These are phyloP conservation scores for Castanospermum australe DNA, from an alignment of 306 rosid genomes.

Conservation along the genomic window DNA sequence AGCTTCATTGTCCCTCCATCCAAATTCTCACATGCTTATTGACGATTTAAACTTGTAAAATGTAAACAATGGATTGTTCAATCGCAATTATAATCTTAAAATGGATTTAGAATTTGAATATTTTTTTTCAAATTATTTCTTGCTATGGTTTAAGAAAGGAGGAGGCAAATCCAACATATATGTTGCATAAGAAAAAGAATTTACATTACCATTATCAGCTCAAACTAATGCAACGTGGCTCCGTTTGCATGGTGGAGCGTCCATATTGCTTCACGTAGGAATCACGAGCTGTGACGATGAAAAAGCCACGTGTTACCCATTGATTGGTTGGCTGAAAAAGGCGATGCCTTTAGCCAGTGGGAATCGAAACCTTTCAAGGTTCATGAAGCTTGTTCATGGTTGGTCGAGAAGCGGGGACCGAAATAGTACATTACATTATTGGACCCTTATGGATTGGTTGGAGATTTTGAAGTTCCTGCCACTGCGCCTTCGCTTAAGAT, in stretches of 20 bases:
- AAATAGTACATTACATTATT: slow-evolving; percentile 13
- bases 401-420: slow-evolving; percentile 43
- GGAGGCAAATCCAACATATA: neutral
- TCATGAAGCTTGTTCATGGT: slow-evolving; percentile 17
- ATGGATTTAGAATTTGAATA: neutral
- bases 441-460: neutral
- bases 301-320: slow-evolving; percentile 28
- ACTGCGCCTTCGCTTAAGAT: slow-evolving; percentile 22
- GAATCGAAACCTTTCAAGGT: slow-evolving; percentile 8
- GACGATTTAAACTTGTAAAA: neutral
- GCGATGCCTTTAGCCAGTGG: slow-evolving; percentile 30
- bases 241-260: slow-evolving; percentile 17
- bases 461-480: slow-evolving; percentile 34
- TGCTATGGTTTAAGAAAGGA: no score
- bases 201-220: neutral
- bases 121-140: no score
- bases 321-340: slow-evolving; percentile 17
- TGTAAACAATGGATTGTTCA: neutral
- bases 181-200: neutral
- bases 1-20: neutral
- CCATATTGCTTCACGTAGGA: slow-evolving; percentile 26
- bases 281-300: slow-evolving; percentile 28
- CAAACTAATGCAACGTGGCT: slow-evolving; percentile 18
- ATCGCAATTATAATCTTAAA: neutral
- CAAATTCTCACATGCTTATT: neutral